Evolutionary conservation across 352 stramenopile genomes (phyloP), one percentile per base, ranked within the genome.

Genomic region (Phytophthora kernoviae): DNA sequence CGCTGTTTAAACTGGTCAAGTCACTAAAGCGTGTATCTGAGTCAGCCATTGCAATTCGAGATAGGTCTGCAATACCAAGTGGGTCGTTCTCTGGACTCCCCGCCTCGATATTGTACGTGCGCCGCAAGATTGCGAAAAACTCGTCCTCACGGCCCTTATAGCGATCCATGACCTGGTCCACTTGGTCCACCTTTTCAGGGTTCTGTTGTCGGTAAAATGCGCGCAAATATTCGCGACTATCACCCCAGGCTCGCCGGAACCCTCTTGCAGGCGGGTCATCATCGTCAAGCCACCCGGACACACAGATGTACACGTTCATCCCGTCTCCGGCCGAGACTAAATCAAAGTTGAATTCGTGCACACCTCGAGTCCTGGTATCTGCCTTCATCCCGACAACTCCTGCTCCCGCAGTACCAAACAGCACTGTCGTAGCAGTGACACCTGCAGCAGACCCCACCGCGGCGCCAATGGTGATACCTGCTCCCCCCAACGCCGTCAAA

Each of bases 271-370:
- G 63, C 3, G 81, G 77, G 15, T 93, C 82, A 12, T 95, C 81
- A 26, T 93, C 74, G 42, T 95, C 87, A 15, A 95, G 62, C 87
- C 87, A 95, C 0, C 87, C 87, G 5, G 83, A 89, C 17, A 95
- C 59, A 55, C 87, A 95, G 57, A 95, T 90, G 71, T 95, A 95
- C 26, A 95, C 87, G 41, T 93, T 92, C 87, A 95, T 93, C 20
- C 87, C 81, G 36, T 93, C 82, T 33, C 87, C 87, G 0, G 84
- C 70, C 10, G 87, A 88, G 9, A 95, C 66, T 18, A 95, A 68
- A 55, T 95, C 84, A 50, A 95, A 95, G 36, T 74, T 69, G 53
- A 95, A 93, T 37, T 93, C 78, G 39, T 93, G 82, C 0, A 95
- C 84, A 1, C 84, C 83, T 30, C 79, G 70, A 1, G 84, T 94